A percentile compares a stretch with the other conserved stretches of the same genome.
Conservation (phyloP, 495 filamentous ascomycete species). For the Talaromyces wortmannii region DNA sequence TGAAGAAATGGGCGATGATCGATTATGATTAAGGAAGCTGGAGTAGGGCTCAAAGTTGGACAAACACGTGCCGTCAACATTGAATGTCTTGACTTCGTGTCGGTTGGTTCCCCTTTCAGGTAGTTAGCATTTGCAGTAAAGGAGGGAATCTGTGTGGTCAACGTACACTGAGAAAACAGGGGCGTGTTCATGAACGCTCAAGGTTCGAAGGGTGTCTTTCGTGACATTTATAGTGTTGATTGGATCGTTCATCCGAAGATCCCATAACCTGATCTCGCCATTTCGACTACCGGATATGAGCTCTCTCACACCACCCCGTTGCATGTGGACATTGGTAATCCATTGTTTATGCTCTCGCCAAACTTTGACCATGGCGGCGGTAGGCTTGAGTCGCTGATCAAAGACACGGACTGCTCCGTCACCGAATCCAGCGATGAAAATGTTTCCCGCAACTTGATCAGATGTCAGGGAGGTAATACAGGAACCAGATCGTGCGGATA, state of each 20-base stretch:
- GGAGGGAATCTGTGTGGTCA: not conserved
- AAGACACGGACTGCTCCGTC: slow-evolving; percentile 96
- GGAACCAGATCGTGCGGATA: slow-evolving; percentile 89
- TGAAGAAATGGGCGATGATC: slow-evolving; percentile 70
- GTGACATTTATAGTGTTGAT: slow-evolving; percentile 68
- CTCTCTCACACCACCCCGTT: slow-evolving; percentile 88
- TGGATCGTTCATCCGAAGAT: slow-evolving; percentile 76
- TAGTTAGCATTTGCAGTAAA: not conserved
- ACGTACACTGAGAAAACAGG: slow-evolving; percentile 95
- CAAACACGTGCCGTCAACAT: slow-evolving; percentile 70
- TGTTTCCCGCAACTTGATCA: slow-evolving; percentile 92
- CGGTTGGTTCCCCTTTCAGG: slow-evolving; percentile 68
- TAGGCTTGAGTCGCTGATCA: slow-evolving; percentile 75
- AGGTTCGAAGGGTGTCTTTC: slow-evolving; percentile 70
- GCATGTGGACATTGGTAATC: slow-evolving; percentile 95
- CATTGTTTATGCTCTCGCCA: slow-evolving; percentile 95
- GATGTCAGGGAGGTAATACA: slow-evolving; percentile 94
- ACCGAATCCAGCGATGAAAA: slow-evolving; percentile 93
- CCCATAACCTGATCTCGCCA: slow-evolving; percentile 93
- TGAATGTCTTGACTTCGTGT: slow-evolving; percentile 87
- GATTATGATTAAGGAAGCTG: slow-evolving; percentile 74
- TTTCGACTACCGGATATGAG: slow-evolving; percentile 80
- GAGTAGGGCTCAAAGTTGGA: slow-evolving; percentile 82
- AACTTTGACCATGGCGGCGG: slow-evolving; percentile 82
- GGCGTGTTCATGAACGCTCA: slow-evolving; percentile 93